These are phyloP conservation scores for Papilionanthe hybrid DNA, from an alignment of 116 monocot species.

Conservation along the genomic window DNA sequence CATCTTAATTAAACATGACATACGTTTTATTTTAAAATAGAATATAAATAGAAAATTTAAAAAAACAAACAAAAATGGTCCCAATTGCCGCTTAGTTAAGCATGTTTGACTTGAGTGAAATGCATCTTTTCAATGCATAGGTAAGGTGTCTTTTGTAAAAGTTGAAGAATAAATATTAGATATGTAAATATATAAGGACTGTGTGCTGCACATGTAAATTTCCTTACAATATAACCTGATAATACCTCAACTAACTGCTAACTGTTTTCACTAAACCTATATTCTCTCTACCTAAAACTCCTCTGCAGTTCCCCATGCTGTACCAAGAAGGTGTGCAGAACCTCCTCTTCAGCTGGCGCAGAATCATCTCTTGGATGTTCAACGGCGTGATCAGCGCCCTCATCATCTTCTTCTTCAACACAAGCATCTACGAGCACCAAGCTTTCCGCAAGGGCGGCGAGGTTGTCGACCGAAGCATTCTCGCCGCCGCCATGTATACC, in stretches of 20 bases:
- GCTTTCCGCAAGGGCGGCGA: constrained; percentile 58
- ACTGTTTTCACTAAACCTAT: not conserved
- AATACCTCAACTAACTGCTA: not conserved
- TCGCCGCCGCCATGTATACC: constrained; percentile 73
- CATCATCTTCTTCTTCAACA: constrained; percentile 60
- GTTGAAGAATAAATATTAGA: no score
- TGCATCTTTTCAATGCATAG: no score
- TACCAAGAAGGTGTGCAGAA: constrained; percentile 87
- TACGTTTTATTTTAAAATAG: no score
- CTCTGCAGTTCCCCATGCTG: constrained; percentile 58
- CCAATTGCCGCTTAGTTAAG: no score
- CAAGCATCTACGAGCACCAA: constrained; percentile 34
- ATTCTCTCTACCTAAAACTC: not conserved
- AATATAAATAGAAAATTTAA: no score
- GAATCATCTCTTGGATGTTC: constrained; percentile 70
- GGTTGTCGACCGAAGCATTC: constrained; percentile 21
- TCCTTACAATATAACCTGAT: no score
- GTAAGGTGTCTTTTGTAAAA: no score
- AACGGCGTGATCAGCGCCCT: constrained; percentile 47
- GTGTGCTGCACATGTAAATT: no score
- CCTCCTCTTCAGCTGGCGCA: constrained; percentile 65
- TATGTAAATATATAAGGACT: no score
- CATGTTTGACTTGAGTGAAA: no score
- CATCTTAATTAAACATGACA: no score
- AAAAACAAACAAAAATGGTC: no score